Evolutionary conservation across 208 protist species (phyloP).

Genomic region (Acanthamoeba sp.): DNA sequence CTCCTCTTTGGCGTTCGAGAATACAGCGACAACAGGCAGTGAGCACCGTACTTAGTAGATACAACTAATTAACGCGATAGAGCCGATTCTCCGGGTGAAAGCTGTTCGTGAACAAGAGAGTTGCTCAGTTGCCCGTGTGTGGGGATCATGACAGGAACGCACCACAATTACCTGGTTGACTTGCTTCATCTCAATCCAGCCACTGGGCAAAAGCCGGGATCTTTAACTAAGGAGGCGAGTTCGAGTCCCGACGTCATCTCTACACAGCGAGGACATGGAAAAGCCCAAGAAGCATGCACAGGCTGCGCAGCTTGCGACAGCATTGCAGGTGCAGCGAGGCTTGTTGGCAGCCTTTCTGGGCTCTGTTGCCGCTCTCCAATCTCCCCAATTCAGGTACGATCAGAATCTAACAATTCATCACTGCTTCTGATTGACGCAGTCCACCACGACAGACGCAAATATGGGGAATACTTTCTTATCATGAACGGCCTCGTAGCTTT

Average conservation of each 20-base stretch:
- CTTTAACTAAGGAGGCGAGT: not conserved
- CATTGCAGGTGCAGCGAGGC: not conserved
- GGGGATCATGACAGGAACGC: no score
- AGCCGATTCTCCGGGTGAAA: no score
- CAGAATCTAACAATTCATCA: not conserved
- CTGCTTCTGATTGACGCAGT: not conserved
- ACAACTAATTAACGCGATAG: not conserved
- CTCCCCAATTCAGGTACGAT: conserved; percentile 20
- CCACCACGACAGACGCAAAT: not conserved
- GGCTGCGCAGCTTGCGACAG: not conserved
- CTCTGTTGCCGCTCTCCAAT: not conserved
- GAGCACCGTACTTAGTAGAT: not conserved
- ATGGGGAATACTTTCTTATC: conserved; percentile 26
- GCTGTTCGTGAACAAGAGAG: not conserved
- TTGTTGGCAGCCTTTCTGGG: not conserved
- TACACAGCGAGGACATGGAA: not conserved
- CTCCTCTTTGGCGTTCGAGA: not conserved
- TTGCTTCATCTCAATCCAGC: no score
- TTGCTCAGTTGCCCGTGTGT: not conserved
- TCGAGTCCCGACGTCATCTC: not conserved
- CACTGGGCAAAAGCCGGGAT: no score
- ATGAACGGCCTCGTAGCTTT: conserved; percentile 30
- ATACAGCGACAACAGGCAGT: not conserved
- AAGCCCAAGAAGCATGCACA: not conserved
- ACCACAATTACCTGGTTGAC: no score